These are phyloP conservation scores for Areca catechu DNA, from an alignment of 176 grass and related monocot species.

Conservation along the genomic window DNA sequence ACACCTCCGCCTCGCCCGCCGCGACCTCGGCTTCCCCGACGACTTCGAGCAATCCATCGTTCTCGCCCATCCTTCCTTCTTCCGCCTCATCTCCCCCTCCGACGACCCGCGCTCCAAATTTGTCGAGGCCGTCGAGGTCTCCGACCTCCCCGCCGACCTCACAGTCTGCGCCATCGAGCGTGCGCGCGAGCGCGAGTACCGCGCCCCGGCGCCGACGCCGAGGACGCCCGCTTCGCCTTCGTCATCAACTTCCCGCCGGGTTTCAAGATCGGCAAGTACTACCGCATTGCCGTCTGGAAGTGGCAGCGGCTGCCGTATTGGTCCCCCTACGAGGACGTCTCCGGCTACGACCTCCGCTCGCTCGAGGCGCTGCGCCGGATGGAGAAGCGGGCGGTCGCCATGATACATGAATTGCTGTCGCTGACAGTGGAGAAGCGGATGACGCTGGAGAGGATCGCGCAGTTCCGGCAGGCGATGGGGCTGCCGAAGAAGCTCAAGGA, in stretches of 20 bases:
- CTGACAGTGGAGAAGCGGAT: conserved; percentile 65
- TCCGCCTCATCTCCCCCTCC: conserved; percentile 46
- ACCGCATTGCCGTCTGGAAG: conserved; percentile 74
- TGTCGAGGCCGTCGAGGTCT: conserved; percentile 42
- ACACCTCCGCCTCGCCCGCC: conserved; percentile 58
- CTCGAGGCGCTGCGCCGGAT: conserved; percentile 67
- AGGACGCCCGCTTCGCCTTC: conserved; percentile 80
- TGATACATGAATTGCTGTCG: conserved; percentile 61
- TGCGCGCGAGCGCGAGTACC: conserved; percentile 62
- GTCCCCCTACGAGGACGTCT: conserved; percentile 74
- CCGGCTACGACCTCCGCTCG: conserved; percentile 70
- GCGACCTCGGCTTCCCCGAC: conserved; percentile 64
- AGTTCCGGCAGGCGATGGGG: conserved; percentile 58
- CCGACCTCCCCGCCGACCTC: conserved; percentile 33
- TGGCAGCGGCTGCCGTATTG: conserved; percentile 88
- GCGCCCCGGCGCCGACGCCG: conserved; percentile 40
- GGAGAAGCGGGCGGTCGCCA: conserved; percentile 75
- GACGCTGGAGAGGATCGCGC: conserved; percentile 64
- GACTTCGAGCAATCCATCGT: conserved; percentile 74
- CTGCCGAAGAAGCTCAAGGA: conserved; percentile 89
- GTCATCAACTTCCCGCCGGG: conserved; percentile 71
- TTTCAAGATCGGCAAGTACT: conserved; percentile 95
- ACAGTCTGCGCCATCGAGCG: conserved; percentile 49
- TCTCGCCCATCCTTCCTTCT: conserved; percentile 43
- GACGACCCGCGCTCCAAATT: conserved; percentile 31